Percentiles rank a stretch among this genome's conserved stretches.
Conservation (phyloP, 2,329 filamentous ascomycete genomes). For the Xylariomycetidae sp. region DNA sequence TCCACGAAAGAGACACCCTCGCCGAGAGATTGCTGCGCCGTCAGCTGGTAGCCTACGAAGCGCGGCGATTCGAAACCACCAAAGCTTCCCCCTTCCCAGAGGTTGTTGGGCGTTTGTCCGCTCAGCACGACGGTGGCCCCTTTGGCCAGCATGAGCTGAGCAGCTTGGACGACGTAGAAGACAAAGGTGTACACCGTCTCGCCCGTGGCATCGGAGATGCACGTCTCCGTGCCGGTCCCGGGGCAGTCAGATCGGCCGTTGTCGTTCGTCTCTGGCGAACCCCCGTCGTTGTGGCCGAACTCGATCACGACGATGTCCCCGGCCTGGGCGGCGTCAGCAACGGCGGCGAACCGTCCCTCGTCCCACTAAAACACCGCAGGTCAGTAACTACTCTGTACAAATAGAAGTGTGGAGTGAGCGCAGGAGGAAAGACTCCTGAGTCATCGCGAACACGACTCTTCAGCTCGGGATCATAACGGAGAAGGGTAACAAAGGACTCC, state of each 20-base stretch:
- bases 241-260: conserved; percentile 57
- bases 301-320: conserved; percentile 49
- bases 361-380: too few relatives aligned
- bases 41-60: conserved; percentile 49
- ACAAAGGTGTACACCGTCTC: conserved; percentile 27
- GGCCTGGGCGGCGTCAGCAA: not conserved
- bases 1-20: conserved; percentile 47
- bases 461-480: too few relatives aligned
- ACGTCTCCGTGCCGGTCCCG: conserved; percentile 48
- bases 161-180: conserved; percentile 21
- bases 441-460: too few relatives aligned
- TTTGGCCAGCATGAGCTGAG: conserved; percentile 37
- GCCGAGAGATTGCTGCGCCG: conserved; percentile 10
- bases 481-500: too few relatives aligned
- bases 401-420: too few relatives aligned
- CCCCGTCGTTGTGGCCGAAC: conserved; percentile 69
- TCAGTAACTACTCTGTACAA: too few relatives aligned
- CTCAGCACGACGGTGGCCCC: conserved; percentile 58
- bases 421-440: too few relatives aligned
- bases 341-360: not conserved
- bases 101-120: conserved; percentile 57
- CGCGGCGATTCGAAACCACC: conserved; percentile 39
- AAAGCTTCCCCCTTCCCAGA: conserved; percentile 53
- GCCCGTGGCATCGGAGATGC: conserved; percentile 31
- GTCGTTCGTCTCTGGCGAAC: conserved; percentile 45